These are phyloP conservation scores for Phoma sp. DNA, from an alignment of 2,329 filamentous ascomycete genomes.

Conservation along the genomic window DNA sequence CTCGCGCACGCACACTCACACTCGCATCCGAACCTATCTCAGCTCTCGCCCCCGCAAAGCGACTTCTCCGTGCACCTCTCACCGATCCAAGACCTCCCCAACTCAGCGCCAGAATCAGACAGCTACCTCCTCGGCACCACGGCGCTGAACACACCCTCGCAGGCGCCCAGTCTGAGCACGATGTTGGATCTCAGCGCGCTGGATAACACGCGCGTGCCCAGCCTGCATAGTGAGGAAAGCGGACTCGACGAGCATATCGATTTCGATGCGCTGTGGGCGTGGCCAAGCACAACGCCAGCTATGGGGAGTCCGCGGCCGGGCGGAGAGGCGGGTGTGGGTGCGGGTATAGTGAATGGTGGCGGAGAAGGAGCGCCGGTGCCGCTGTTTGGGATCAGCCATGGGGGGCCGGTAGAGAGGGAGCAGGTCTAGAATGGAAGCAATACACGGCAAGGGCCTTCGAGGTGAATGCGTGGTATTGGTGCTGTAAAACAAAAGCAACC, in stretches of 20 bases:
- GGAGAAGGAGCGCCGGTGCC: constrained; percentile 34
- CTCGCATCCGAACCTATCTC: not conserved
- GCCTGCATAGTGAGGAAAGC: constrained; percentile 42
- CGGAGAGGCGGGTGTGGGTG: constrained; percentile 11
- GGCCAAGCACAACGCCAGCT: constrained; percentile 47
- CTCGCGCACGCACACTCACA: constrained; percentile 2
- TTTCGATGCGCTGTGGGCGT: constrained; percentile 51
- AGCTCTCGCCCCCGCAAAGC: constrained; percentile 18
- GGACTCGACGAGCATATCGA: constrained; percentile 50
- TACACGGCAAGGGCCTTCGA: not conserved
- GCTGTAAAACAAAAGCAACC: constrained; percentile 7
- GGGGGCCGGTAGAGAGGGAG: constrained; percentile 7
- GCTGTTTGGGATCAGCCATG: constrained; percentile 40
- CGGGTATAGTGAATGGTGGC: constrained; percentile 26
- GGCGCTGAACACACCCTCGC: constrained; percentile 18
- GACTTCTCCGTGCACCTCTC: constrained; percentile 41
- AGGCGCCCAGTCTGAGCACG: constrained; percentile 40
- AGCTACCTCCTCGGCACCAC: constrained; percentile 1
- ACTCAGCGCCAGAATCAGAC: constrained; percentile 13
- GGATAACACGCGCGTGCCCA: constrained; percentile 42
- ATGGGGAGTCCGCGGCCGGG: constrained; percentile 35
- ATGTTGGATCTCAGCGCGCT: constrained; percentile 49
- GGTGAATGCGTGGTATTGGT: not conserved
- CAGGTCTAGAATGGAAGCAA: not conserved
- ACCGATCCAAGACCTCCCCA: constrained; percentile 36